Conservation (phyloP, 2,329 filamentous ascomycete genomes). For the Penicillium sp. region DNA sequence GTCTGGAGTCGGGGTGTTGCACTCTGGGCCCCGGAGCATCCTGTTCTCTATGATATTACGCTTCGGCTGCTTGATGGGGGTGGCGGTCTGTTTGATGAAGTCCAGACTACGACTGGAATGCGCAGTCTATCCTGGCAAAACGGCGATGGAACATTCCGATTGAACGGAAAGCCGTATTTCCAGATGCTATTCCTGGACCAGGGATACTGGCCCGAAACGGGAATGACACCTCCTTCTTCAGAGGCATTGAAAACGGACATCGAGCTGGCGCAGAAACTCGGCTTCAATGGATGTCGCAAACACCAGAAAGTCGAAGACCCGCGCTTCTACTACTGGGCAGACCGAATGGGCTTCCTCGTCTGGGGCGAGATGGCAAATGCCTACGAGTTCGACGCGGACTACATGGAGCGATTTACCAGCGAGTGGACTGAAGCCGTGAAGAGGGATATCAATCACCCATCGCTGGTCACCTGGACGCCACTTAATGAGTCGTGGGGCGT, state of each 20-base stretch:
- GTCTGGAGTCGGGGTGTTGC: constrained; percentile 59
- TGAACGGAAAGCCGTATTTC: constrained; percentile 69
- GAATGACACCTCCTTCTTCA: constrained; percentile 63
- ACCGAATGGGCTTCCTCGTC: constrained; percentile 64
- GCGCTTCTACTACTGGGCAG: constrained; percentile 66
- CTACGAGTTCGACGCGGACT: constrained; percentile 61
- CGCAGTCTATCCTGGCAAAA: constrained; percentile 61
- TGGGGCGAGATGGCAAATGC: constrained; percentile 71
- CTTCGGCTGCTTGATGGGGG: constrained; percentile 52
- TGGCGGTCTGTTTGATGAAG: constrained; percentile 47
- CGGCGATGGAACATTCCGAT: constrained; percentile 58
- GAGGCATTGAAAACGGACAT: constrained; percentile 68
- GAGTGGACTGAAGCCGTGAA: constrained; percentile 65
- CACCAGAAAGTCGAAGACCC: constrained; percentile 66
- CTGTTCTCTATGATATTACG: constrained; percentile 62
- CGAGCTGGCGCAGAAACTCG: constrained; percentile 61
- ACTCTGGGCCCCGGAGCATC: constrained; percentile 66
- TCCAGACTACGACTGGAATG: constrained; percentile 60
- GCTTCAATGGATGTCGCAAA: constrained; percentile 70
- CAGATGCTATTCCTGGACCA: constrained; percentile 69
- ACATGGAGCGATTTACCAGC: constrained; percentile 60
- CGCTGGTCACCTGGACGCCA: constrained; percentile 65
- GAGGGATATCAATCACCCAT: constrained; percentile 66
- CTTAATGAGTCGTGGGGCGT: constrained; percentile 68
- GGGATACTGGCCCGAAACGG: constrained; percentile 69